Evolutionary conservation across 495 filamentous ascomycete genomes (phyloP).

Genomic region (Opeltia flavorubescens): DNA sequence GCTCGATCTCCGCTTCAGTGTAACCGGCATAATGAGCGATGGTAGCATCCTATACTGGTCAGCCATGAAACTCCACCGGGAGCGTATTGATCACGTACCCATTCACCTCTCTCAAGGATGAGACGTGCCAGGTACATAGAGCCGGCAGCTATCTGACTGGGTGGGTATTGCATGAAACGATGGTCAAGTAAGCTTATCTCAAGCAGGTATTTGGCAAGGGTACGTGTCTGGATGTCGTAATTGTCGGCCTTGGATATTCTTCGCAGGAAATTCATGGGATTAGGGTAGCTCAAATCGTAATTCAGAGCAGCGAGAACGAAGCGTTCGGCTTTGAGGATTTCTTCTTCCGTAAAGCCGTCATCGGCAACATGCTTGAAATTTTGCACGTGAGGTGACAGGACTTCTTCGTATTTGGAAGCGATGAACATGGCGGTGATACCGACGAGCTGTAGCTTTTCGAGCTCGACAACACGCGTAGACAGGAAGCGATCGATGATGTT

Average conservation of each 20-base stretch:
- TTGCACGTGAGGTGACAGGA: conserved; percentile 86
- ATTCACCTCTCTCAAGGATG: conserved; percentile 76
- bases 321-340: conserved; percentile 93
- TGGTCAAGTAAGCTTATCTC: conserved; percentile 94
- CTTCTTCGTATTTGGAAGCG: conserved; percentile 96
- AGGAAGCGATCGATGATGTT: conserved; percentile 98
- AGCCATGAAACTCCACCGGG: conserved; percentile 11
- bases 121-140: conserved; percentile 90
- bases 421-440: conserved; percentile 98
- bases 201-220: conserved; percentile 94
- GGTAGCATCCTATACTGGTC: conserved; percentile 53
- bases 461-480: conserved; percentile 79
- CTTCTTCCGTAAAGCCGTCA: conserved; percentile 88
- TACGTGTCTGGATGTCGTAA: conserved; percentile 94
- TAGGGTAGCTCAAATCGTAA: conserved; percentile 96
- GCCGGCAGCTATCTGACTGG: conserved; percentile 79
- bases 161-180: conserved; percentile 71
- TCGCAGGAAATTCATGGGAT: conserved; percentile 98
- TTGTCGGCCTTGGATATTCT: conserved; percentile 97
- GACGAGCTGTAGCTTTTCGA: conserved; percentile 90
- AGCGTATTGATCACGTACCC: conserved; percentile 44
- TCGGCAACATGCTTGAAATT: conserved; percentile 96
- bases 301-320: conserved; percentile 80
- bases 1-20: conserved; percentile 78
- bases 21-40: conserved; percentile 91